Evolutionary conservation across 2,329 filamentous ascomycete genomes (phyloP).

Genomic region (Botrytis elliptica): DNA sequence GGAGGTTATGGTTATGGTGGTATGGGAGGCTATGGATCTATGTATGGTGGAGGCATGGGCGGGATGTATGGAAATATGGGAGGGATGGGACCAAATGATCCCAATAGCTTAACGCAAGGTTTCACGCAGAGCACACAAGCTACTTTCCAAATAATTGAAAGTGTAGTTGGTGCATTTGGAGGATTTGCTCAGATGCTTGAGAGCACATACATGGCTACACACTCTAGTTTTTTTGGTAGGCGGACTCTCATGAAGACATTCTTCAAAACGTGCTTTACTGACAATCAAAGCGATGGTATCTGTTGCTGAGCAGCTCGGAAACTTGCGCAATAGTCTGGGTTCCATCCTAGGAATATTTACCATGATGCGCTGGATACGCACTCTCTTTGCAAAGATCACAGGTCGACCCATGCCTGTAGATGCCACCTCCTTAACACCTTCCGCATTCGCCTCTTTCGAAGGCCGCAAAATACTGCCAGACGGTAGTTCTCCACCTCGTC

Average conservation of each 20-base stretch:
- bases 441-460: conserved; percentile 87
- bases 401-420: conserved; percentile 87
- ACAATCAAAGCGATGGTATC: conserved; percentile 80
- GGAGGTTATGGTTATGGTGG: conserved; percentile 41
- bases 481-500: conserved; percentile 62
- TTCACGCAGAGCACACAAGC: conserved; percentile 94
- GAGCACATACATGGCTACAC: conserved; percentile 99
- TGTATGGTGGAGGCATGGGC: conserved; percentile 36
- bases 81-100: conserved; percentile 73
- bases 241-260: conserved; percentile 20
- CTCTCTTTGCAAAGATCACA: conserved; percentile 86
- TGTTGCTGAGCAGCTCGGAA: conserved; percentile 95
- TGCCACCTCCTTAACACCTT: conserved; percentile 80
- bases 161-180: conserved; percentile 92
- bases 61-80: conserved; percentile 47
- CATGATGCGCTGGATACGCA: conserved; percentile 90
- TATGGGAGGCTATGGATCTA: conserved; percentile 45
- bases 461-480: conserved; percentile 63
- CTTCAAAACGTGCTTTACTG: conserved; percentile 22
- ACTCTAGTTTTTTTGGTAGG: conserved; percentile 96
- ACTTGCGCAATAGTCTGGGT: conserved; percentile 87
- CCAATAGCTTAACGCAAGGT: conserved; percentile 89
- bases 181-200: conserved; percentile 99
- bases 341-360: conserved; percentile 95
- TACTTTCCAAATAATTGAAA: conserved; percentile 98